These are phyloP conservation scores for Colletotrichum tabaci DNA, from an alignment of 2,329 filamentous ascomycete species.

Conservation along the genomic window DNA sequence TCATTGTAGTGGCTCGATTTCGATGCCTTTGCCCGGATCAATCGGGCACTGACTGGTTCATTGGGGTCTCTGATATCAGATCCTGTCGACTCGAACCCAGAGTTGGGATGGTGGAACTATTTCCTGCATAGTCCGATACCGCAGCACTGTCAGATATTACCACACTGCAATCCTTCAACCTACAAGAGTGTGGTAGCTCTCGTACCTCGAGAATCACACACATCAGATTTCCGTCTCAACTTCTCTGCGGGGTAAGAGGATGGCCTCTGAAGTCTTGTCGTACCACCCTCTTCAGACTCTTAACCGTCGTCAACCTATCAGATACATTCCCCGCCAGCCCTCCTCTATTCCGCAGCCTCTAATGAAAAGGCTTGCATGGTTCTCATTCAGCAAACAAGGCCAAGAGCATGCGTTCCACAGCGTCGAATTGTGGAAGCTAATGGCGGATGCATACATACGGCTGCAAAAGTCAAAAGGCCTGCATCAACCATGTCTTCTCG, in stretches of 20 bases:
- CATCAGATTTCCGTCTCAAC: conserved; percentile 33
- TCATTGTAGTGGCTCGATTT: background rate
- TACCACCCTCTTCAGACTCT: conserved; percentile 28
- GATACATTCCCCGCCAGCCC: conserved; percentile 23
- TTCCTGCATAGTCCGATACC: conserved; percentile 25
- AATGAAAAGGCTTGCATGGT: conserved; percentile 18
- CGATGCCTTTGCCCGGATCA: background rate
- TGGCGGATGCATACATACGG: conserved; percentile 37
- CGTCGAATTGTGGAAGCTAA: conserved; percentile 35
- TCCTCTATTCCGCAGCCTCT: conserved; percentile 9
- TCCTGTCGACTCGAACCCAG: conserved; percentile 14
- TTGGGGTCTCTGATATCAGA: conserved; percentile 14
- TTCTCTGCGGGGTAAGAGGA: conserved; percentile 36
- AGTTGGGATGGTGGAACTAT: conserved; percentile 19
- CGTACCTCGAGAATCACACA: conserved; percentile 7
- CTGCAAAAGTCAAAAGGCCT: conserved; percentile 36
- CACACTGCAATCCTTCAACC: conserved; percentile 13
- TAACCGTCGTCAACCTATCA: conserved; percentile 18
- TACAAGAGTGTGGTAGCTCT: conserved; percentile 17
- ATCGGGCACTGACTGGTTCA: conserved; percentile 6
- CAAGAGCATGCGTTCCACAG: conserved; percentile 35
- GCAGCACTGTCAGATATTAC: conserved; percentile 32
- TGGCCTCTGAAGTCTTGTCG: conserved; percentile 27
- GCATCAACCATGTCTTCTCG: conserved; percentile 41
- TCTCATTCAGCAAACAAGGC: conserved; percentile 34